A percentile compares a stretch with the other conserved stretches of the same genome.
Evolutionary conservation across 2,329 filamentous ascomycete genomes (phyloP).

Genomic region (Fusarium metavorans): DNA sequence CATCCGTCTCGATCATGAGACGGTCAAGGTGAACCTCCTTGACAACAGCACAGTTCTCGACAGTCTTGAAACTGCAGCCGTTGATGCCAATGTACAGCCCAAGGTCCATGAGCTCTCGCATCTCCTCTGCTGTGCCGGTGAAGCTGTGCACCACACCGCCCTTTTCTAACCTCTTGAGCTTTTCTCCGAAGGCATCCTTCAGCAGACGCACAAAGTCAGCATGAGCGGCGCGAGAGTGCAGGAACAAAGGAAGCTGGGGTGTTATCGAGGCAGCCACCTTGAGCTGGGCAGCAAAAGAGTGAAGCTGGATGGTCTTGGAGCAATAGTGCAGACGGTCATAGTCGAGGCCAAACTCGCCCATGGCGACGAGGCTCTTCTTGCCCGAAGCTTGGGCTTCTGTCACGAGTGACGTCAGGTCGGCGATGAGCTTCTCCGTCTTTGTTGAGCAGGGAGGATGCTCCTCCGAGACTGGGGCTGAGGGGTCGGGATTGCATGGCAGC

Average conservation of each 20-base stretch:
- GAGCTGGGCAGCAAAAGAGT: conserved; percentile 87
- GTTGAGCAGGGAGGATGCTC: conserved; percentile 59
- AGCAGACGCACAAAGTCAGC: conserved; percentile 84
- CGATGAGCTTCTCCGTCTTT: conserved; percentile 64
- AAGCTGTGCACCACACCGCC: conserved; percentile 94
- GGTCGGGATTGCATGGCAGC: conserved; percentile 66
- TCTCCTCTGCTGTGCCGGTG: conserved; percentile 88
- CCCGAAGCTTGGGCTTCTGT: conserved; percentile 64
- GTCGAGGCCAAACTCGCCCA: conserved; percentile 96
- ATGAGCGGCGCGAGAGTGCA: conserved; percentile 91
- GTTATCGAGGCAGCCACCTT: conserved; percentile 76
- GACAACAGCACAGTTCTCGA: conserved; percentile 89
- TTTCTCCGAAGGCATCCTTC: conserved; percentile 65
- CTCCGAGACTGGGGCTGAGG: conserved; percentile 60
- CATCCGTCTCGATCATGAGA: conserved; percentile 96
- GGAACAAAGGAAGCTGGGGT: conserved; percentile 86
- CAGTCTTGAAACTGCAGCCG: conserved; percentile 95
- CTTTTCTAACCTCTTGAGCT: conserved; percentile 75
- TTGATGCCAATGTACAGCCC: conserved; percentile 96
- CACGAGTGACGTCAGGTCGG: conserved; percentile 74
- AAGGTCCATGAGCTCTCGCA: conserved; percentile 81
- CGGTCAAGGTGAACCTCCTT: conserved; percentile 80
- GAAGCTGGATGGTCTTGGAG: conserved; percentile 81
- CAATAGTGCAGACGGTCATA: conserved; percentile 92
- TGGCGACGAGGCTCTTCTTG: conserved; percentile 71